Conservation (phyloP, 2,329 filamentous ascomycete genomes). For the Fusarium sp. region DNA sequence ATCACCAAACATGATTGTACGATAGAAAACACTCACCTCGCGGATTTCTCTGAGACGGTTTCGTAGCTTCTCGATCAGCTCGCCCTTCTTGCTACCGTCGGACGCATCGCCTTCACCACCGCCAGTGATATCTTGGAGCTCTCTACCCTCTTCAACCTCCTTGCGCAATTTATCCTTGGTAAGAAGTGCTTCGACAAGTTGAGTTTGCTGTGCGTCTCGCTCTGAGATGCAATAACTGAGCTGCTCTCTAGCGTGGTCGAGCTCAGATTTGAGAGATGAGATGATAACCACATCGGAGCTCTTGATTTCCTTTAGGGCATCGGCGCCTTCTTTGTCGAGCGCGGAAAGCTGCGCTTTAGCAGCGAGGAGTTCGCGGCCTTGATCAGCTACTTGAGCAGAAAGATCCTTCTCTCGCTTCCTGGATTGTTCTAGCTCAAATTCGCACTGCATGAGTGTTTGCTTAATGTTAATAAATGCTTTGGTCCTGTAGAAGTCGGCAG, state of each 20-base stretch:
- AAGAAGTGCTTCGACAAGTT: slow-evolving; percentile 69
- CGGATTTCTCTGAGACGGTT: slow-evolving; percentile 65
- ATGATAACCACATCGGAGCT: slow-evolving; percentile 68
- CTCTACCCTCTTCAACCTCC: slow-evolving; percentile 60
- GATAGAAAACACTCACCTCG: slow-evolving; percentile 61
- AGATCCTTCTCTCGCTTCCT: slow-evolving; percentile 58
- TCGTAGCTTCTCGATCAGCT: slow-evolving; percentile 69
- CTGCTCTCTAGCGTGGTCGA: slow-evolving; percentile 65
- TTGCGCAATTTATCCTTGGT: slow-evolving; percentile 70
- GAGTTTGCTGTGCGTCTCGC: slow-evolving; percentile 67
- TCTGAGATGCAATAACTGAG: slow-evolving; percentile 62
- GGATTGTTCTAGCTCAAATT: slow-evolving; percentile 60
- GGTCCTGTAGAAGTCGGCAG: slow-evolving; percentile 60
- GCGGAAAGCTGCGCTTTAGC: slow-evolving; percentile 65
- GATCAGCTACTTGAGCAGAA: slow-evolving; percentile 61
- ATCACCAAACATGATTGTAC: slow-evolving; percentile 15
- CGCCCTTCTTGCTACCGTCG: slow-evolving; percentile 56
- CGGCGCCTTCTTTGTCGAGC: slow-evolving; percentile 63
- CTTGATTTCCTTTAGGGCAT: slow-evolving; percentile 68
- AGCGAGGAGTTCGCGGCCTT: slow-evolving; percentile 65
- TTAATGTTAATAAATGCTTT: slow-evolving; percentile 64
- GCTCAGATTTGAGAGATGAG: slow-evolving; percentile 67
- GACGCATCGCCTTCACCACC: slow-evolving; percentile 49
- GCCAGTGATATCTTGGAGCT: slow-evolving; percentile 54
- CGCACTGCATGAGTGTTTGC: slow-evolving; percentile 57